These are phyloP conservation scores for Cyberlindnera samutprakarnensis DNA, from an alignment of 805 yeast genomes.

Conservation along the genomic window DNA sequence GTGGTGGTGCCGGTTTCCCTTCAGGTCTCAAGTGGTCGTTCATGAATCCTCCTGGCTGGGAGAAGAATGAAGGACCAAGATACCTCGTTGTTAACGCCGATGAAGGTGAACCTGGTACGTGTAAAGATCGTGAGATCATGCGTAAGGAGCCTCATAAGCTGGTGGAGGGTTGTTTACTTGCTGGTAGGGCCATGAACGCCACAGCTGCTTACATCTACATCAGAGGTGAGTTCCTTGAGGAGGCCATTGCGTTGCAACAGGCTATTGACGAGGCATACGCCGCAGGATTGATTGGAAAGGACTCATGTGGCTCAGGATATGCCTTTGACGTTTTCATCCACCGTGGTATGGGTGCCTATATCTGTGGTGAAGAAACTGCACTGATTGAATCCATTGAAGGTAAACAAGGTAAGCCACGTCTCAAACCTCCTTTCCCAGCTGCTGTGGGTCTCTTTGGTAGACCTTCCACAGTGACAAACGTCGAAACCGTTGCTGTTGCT, in stretches of 20 bases:
- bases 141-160: conserved; percentile 89
- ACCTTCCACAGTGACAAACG: conserved; percentile 87
- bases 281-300: conserved; percentile 72
- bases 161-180: conserved; percentile 84
- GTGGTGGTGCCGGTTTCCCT: conserved; percentile 95
- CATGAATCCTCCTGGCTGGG: conserved; percentile 96
- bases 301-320: conserved; percentile 85
- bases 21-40: conserved; percentile 88
- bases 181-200: conserved; percentile 90
- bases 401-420: conserved; percentile 88
- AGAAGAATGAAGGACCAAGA: conserved; percentile 82
- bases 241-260: conserved; percentile 61
- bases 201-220: conserved; percentile 88
- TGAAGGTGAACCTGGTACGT: conserved; percentile 94
- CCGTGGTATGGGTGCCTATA: conserved; percentile 91
- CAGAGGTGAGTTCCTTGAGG: conserved; percentile 86
- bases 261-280: conserved; percentile 86
- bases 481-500: conserved; percentile 85
- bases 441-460: conserved; percentile 89
- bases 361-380: conserved; percentile 91
- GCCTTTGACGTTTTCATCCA: conserved; percentile 78
- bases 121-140: conserved; percentile 87
- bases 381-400: conserved; percentile 85
- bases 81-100: conserved; percentile 87
- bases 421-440: conserved; percentile 94